These are phyloP conservation scores for Mucor saturninus DNA, from an alignment of 371 early-diverging fungal genomes.

Conservation along the genomic window DNA sequence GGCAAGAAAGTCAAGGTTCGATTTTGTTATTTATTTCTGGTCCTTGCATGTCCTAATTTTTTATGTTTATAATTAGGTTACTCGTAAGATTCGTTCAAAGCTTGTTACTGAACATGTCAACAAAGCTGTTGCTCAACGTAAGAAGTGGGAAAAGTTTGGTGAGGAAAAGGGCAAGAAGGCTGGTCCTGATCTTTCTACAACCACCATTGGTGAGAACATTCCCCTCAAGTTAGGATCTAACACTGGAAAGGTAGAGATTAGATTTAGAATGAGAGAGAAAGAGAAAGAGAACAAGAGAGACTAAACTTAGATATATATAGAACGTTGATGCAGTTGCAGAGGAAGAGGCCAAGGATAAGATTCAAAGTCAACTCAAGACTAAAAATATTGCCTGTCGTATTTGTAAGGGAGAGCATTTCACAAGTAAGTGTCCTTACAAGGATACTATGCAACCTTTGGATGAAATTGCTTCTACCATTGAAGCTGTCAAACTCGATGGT, in stretches of 20 bases:
- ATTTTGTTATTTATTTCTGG: background rate
- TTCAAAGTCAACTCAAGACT: conserved; percentile 58
- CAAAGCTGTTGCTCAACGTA: conserved; percentile 89
- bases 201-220: conserved; percentile 89
- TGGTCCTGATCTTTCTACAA: conserved; percentile 90
- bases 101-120: conserved; percentile 84
- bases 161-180: conserved; percentile 72
- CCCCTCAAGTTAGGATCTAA: conserved; percentile 82
- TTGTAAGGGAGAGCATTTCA: conserved; percentile 97
- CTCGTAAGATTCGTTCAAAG: conserved; percentile 81
- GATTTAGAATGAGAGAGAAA: background rate
- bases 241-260: conserved; percentile 46
- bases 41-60: background rate
- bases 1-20: conserved; percentile 87
- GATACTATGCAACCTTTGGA: conserved; percentile 83
- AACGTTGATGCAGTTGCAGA: conserved; percentile 59
- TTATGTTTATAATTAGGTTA: conserved; percentile 55
- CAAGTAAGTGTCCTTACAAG: conserved; percentile 97
- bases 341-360: conserved; percentile 57
- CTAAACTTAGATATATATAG: conserved; percentile 22
- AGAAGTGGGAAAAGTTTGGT: conserved; percentile 88
- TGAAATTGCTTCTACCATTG: conserved; percentile 56
- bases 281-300: background rate
- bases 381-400: conserved; percentile 94
- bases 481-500: conserved; percentile 48